Evolutionary conservation across 2,329 filamentous ascomycete species (phyloP).

Genomic region (Fusarium sp.): DNA sequence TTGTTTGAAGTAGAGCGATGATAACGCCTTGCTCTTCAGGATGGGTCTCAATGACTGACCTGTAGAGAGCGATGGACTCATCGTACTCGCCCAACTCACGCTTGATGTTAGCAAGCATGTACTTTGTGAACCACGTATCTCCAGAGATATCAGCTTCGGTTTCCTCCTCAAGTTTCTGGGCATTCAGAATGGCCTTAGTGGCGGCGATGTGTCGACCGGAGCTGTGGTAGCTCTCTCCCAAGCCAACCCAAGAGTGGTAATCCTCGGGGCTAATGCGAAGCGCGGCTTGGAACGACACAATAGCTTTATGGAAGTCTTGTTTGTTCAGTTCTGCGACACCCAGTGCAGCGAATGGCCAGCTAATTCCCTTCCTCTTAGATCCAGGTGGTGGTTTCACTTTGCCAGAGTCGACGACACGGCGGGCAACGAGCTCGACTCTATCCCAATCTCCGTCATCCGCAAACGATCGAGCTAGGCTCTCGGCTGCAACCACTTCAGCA

Average conservation of each 20-base stretch:
- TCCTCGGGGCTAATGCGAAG: conserved; percentile 85
- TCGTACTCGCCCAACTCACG: conserved; percentile 92
- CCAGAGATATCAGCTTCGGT: conserved; percentile 62
- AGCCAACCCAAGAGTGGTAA: conserved; percentile 94
- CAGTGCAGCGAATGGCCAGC: conserved; percentile 94
- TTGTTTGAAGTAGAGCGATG: conserved; percentile 87
- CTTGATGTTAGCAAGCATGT: conserved; percentile 96
- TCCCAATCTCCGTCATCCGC: conserved; percentile 96
- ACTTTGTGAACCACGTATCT: conserved; percentile 94
- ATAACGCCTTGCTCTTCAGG: conserved; percentile 85
- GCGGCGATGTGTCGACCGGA: conserved; percentile 95
- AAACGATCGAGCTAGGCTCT: conserved; percentile 86
- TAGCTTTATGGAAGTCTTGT: conserved; percentile 87
- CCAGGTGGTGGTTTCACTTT: conserved; percentile 90
- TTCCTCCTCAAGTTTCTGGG: conserved; percentile 77
- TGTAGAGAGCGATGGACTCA: conserved; percentile 81
- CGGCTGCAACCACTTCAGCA: conserved; percentile 86
- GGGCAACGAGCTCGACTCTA: conserved; percentile 90
- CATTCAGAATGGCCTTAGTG: conserved; percentile 88
- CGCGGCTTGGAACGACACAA: conserved; percentile 91
- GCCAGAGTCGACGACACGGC: conserved; percentile 93
- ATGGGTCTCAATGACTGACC: conserved; percentile 74
- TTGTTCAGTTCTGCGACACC: conserved; percentile 96
- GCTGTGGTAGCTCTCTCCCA: conserved; percentile 97
- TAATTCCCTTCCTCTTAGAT: conserved; percentile 91